phyloP scores from a whole-genome alignment of 306 rosid species.

The Lotus japonicus region DNA sequence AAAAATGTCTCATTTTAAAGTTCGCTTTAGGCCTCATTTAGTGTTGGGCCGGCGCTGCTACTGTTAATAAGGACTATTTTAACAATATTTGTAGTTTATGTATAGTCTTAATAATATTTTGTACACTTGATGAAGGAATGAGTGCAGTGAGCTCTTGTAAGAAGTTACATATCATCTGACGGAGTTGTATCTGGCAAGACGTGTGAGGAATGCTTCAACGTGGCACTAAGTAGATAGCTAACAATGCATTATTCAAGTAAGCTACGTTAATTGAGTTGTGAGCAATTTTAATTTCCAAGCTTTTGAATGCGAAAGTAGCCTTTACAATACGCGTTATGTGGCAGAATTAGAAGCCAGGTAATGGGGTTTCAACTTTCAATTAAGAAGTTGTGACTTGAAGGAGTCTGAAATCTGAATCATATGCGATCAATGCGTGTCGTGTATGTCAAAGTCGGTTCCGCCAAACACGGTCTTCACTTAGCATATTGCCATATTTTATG shows the following conservation, averaged over 20 bases:
- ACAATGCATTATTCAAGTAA: constrained; percentile 19
- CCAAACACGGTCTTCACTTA: constrained; percentile 35
- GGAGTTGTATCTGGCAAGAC: constrained; percentile 15
- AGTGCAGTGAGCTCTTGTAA: neutral
- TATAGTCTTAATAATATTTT: too few relatives aligned
- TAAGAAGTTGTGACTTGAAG: constrained; percentile 24
- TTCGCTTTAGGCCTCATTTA: too few relatives aligned
- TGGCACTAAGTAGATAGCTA: neutral
- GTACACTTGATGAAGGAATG: too few relatives aligned
- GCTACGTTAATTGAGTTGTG: constrained; percentile 23
- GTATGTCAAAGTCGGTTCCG: constrained; percentile 31
- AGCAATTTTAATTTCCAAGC: neutral
- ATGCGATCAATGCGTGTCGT: constrained; percentile 21
- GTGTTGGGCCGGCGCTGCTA: too few relatives aligned
- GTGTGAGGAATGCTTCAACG: constrained; percentile 41
- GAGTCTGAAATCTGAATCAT: constrained; percentile 4
- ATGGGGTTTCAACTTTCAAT: neutral
- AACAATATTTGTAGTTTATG: too few relatives aligned
- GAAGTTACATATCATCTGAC: neutral
- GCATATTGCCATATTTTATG: constrained; percentile 15
- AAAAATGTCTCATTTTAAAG: too few relatives aligned
- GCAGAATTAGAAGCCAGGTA: neutral
- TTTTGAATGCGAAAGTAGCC: neutral
- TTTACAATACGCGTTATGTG: constrained; percentile 20
- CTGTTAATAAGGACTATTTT: too few relatives aligned